Base-by-base conservation (phyloP, 1,284 basidiomycete species). In the Trichosporon ovoides region DNA sequence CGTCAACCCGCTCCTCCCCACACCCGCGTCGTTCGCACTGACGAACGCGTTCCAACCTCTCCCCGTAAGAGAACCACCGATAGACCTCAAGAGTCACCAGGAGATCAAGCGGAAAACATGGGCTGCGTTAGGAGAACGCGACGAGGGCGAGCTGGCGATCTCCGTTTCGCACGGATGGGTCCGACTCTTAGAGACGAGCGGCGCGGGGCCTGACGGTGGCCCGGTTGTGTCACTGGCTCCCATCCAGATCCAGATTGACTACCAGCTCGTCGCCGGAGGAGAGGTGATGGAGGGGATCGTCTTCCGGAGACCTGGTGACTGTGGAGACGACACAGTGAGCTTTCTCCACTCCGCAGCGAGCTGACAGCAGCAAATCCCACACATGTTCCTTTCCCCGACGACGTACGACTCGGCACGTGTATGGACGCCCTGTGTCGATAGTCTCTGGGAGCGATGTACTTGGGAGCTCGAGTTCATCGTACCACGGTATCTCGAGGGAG, bases 381-480 rank as follows among this genome's bases (percentile, higher is more conserved):
- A 98, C 76, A 86, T 89, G 56, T 98, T 89, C 71, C 93, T 93
- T 3, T 88, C 87, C 3, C 87, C 93, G 0, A 89, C 90, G 0
- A 89, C 88, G 3, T 86, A 91, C 6, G 91, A 96, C 70, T 84
- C 91, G 12, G 91, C 95, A 7, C 82, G 96, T 66, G 92, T 91
- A 68, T 99, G 96, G 96, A 88, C 98, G 11, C 96, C 96, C 3
- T 99, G 96, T 68, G 79, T 98, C 13, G 96, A 99, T 75, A 91
- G 86, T 71, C 77, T 95, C 13, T 97, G 92, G 90, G 95, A 97
- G 76, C 87, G 91, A 69, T 97, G 91, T 70, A 96, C 95, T 3
- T 99, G 96, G 96, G 96, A 98, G 72, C 87, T 98, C 55, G 91
- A 98, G 74, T 90, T 97, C 72, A 85, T 98, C 56, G 94, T 97